Evolutionary conservation across 1,284 basidiomycete species (phyloP).

Genomic region (Trametes polyzona): DNA sequence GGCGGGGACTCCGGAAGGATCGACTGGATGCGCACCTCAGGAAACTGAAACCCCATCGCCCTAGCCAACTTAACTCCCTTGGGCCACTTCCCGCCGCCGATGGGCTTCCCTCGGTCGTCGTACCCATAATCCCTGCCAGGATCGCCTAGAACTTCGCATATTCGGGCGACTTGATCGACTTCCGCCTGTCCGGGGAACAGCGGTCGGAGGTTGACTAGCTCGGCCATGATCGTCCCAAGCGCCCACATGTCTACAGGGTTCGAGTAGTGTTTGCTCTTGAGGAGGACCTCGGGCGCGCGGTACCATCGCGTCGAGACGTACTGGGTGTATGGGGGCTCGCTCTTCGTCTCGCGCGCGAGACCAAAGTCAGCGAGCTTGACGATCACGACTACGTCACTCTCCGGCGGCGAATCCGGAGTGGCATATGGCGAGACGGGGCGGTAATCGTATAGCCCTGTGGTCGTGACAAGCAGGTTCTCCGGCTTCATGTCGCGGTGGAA

Average conservation of each 20-base stretch:
- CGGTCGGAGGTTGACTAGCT: conserved; percentile 93
- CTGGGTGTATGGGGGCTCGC: conserved; percentile 94
- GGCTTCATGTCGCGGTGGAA: conserved; percentile 99
- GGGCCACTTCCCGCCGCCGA: conserved; percentile 91
- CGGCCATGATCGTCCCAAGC: conserved; percentile 96
- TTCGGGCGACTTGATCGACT: conserved; percentile 90
- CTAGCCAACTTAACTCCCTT: conserved; percentile 87
- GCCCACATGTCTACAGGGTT: conserved; percentile 99
- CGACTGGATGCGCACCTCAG: conserved; percentile 61
- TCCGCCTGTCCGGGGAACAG: conserved; percentile 98
- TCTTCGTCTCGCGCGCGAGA: conserved; percentile 89
- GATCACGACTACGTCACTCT: conserved; percentile 95
- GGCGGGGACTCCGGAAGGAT: conserved; percentile 12
- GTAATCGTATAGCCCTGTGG: conserved; percentile 95
- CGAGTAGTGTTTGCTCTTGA: conserved; percentile 91
- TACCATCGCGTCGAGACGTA: conserved; percentile 99
- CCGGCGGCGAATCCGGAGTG: conserved; percentile 61
- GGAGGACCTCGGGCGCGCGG: conserved; percentile 95
- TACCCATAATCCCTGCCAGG: conserved; percentile 83
- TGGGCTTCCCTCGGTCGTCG: conserved; percentile 68
- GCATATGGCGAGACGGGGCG: conserved; percentile 72
- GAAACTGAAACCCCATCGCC: conserved; percentile 88
- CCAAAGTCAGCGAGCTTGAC: conserved; percentile 99
- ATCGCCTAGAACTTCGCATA: conserved; percentile 93
- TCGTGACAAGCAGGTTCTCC: conserved; percentile 99